A percentile compares a stretch with the other conserved stretches of the same genome.
These are phyloP conservation scores for Aspergillus olivimuriae DNA, from an alignment of 495 filamentous ascomycete genomes.

Conservation along the genomic window DNA sequence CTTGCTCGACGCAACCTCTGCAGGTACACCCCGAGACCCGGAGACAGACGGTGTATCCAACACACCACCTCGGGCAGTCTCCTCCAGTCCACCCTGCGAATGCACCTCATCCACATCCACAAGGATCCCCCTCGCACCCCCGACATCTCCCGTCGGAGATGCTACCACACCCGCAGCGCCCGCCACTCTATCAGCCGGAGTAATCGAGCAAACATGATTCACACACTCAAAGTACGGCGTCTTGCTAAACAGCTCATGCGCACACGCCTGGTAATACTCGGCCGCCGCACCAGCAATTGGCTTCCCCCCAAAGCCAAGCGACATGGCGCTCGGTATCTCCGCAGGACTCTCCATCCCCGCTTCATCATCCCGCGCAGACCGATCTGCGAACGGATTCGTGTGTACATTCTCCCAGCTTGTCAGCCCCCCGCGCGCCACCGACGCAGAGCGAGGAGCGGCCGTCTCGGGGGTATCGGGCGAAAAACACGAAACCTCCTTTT, in stretches of 20 bases:
- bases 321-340: slow-evolving; percentile 7
- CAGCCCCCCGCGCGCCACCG: slow-evolving; percentile 3
- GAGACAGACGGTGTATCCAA: no score
- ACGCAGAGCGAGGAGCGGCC: no score
- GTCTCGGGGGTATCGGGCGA: slow-evolving; percentile 29
- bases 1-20: no score
- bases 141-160: background rate
- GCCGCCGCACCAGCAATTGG: slow-evolving; percentile 37
- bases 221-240: slow-evolving; percentile 45
- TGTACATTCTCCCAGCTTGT: slow-evolving; percentile 16
- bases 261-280: slow-evolving; percentile 49
- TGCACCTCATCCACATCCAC: slow-evolving; percentile 33
- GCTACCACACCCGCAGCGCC: no score
- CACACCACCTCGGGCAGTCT: no score
- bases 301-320: slow-evolving; percentile 24
- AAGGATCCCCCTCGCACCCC: slow-evolving; percentile 15
- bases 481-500: slow-evolving; percentile 37
- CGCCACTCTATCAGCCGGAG: no score
- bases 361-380: slow-evolving; percentile 7
- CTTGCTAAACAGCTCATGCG: slow-evolving; percentile 43
- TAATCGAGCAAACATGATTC: slow-evolving; percentile 42
- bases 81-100: no score
- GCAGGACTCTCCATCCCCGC: no score
- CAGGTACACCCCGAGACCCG: no score
- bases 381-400: slow-evolving; percentile 15